A percentile compares a stretch with the other conserved stretches of the same genome.
These are phyloP conservation scores for Sporothrix curviconia DNA, from an alignment of 2,329 filamentous ascomycete species.

Conservation along the genomic window DNA sequence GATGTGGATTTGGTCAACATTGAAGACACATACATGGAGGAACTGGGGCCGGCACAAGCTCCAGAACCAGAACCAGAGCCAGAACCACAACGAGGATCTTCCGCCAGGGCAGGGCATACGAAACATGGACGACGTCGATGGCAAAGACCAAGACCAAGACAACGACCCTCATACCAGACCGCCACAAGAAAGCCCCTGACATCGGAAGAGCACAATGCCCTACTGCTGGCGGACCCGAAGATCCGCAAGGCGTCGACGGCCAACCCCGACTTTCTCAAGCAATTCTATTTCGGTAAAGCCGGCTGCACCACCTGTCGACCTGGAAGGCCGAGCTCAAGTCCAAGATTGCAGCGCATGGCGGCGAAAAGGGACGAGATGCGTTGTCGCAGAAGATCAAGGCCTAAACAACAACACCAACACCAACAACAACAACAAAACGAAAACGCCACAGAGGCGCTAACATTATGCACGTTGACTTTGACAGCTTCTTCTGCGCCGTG, in stretches of 20 bases:
- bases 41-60: background rate
- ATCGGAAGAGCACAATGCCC: slow-evolving; percentile 86
- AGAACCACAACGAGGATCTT: background rate
- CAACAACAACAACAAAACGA: slow-evolving; percentile 37
- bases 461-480: slow-evolving; percentile 93
- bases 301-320: slow-evolving; percentile 86
- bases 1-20: background rate
- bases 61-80: too few species aligned
- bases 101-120: background rate
- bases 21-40: background rate
- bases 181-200: slow-evolving; percentile 45
- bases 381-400: slow-evolving; percentile 31
- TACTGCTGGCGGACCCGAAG: slow-evolving; percentile 74
- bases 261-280: slow-evolving; percentile 87
- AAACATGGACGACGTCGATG: background rate
- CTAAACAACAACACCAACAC: slow-evolving; percentile 30
- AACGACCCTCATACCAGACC: background rate
- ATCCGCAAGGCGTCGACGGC: slow-evolving; percentile 84
- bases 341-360: slow-evolving; percentile 72
- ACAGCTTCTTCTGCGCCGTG: slow-evolving; percentile 96
- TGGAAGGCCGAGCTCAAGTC: slow-evolving; percentile 96
- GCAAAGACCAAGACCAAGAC: background rate
- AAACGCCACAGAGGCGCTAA: slow-evolving; percentile 75
- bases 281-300: slow-evolving; percentile 93
- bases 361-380: slow-evolving; percentile 51